Conservation (phyloP, 768 basidiomycete genomes). For the Scleroderma citrinum region DNA sequence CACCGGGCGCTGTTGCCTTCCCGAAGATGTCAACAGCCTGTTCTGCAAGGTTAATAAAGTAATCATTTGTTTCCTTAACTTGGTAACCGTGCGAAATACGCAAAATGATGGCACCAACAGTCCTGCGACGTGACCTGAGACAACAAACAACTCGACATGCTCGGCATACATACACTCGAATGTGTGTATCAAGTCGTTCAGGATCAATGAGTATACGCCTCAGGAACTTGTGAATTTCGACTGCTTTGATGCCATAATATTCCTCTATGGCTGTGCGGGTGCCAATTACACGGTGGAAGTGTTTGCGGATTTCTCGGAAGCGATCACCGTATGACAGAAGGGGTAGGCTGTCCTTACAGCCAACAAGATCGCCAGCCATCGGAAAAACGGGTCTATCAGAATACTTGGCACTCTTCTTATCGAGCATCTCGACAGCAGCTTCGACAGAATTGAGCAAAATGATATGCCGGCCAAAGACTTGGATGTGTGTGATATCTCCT, state of each 20-base stretch:
- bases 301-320: slow-evolving; percentile 2
- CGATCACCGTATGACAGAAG: background rate
- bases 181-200: slow-evolving; percentile 39
- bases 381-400: slow-evolving; percentile 44
- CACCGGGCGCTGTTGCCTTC: background rate
- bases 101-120: slow-evolving; percentile 21
- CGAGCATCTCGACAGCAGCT: slow-evolving; percentile 43
- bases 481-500: background rate
- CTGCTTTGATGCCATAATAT: slow-evolving; percentile 41
- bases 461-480: slow-evolving; percentile 44
- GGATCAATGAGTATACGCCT: slow-evolving; percentile 44
- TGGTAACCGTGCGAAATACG: slow-evolving; percentile 33
- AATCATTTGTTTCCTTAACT: slow-evolving; percentile 27
- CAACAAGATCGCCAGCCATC: slow-evolving; percentile 11
- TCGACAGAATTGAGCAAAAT: slow-evolving; percentile 47
- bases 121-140: background rate
- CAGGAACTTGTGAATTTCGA: slow-evolving; percentile 44
- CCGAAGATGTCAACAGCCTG: slow-evolving; percentile 12
- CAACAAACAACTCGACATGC: background rate
- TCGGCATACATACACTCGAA: slow-evolving; percentile 40
- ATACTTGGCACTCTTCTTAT: slow-evolving; percentile 52
- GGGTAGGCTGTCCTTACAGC: background rate
- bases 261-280: slow-evolving; percentile 6
- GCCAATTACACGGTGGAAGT: slow-evolving; percentile 1
- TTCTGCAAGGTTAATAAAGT: slow-evolving; percentile 23